Conservation (phyloP, 2,329 filamentous ascomycete genomes). For the Pseudocercospora ulei region DNA sequence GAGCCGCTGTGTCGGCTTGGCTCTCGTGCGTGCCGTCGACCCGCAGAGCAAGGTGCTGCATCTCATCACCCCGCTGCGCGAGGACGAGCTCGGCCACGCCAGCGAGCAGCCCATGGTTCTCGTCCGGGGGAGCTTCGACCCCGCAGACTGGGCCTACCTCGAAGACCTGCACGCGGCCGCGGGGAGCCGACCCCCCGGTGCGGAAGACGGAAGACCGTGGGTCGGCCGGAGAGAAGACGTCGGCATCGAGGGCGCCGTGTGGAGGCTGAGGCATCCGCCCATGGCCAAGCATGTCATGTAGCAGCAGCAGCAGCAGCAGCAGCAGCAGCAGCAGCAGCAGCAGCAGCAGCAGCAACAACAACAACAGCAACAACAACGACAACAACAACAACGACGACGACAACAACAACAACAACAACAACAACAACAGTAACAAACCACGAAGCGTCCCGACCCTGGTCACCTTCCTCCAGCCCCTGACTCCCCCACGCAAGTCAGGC, state of each 20-base stretch:
- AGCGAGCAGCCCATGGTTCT: constrained; percentile 45
- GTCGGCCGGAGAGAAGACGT: constrained; percentile 24
- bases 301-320: too few relatives aligned
- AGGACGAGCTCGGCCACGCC: constrained; percentile 25
- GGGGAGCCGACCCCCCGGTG: constrained; percentile 5
- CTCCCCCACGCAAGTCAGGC: too few relatives aligned
- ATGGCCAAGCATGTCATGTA: constrained; percentile 20
- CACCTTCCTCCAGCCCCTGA: too few relatives aligned
- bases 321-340: too few relatives aligned
- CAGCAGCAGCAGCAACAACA: too few relatives aligned
- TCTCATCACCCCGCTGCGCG: constrained; percentile 52
- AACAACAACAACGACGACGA: too few relatives aligned
- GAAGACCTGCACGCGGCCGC: constrained; percentile 48
- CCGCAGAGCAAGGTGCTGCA: constrained; percentile 47
- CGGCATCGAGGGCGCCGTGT: constrained; percentile 31
- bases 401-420: too few relatives aligned
- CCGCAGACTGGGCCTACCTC: constrained; percentile 59
- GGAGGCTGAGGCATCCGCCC: constrained; percentile 31
- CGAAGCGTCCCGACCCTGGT: too few relatives aligned
- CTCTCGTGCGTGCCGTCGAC: constrained; percentile 62
- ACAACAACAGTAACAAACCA: too few relatives aligned
- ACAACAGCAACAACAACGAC: too few relatives aligned
- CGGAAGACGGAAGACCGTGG: constrained; percentile 26
- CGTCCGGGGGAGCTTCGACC: constrained; percentile 58
- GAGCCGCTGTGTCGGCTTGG: constrained; percentile 54